Evolutionary conservation across 495 filamentous ascomycete species (phyloP), one percentile per base, ranked within the genome.

Genomic region (Darksidea phi): DNA sequence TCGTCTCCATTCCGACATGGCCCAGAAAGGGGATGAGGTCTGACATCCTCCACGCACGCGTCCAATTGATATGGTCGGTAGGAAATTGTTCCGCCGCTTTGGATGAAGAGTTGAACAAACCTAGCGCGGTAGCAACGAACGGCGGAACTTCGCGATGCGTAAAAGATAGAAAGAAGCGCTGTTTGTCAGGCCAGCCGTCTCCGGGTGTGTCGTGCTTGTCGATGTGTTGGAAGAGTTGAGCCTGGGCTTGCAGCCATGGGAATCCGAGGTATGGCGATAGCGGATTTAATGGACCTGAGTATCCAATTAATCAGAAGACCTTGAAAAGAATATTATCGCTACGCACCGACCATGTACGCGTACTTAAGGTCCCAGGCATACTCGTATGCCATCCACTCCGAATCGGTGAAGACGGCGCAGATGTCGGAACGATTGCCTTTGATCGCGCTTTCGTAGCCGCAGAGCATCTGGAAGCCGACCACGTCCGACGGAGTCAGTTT

Each of bases 311-410:
- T n/a, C n/a, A n/a, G n/a, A n/a, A n/a, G n/a, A n/a, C n/a, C n/a
- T n/a, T n/a, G n/a, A n/a, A n/a, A n/a, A n/a, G n/a, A n/a, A n/a
- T n/a, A n/a, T n/a, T n/a, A n/a, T n/a, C n/a, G n/a, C n/a, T n/a
- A n/a, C n/a, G n/a, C n/a, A 6, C 51, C 51, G 1, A 54, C 51
- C 51, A 54, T 54, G 36, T 54, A 24, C 10, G 51, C 51, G 32
- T 54, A 54, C 36, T 42, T 54, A 6, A 52, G 49, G 49, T 52
- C 49, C 49, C 49, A 52, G 26, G 49, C 49, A 37, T 52, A 52
- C 21, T 52, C 49, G 26, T 52, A 52, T 4, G 49, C 49, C 49
- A 52, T 52, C 49, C 49, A 52, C n/a, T 52, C 49, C 15, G 49
- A 13, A n/a, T 52, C 49, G 2, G 23, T 52, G 28, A 52, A 52